Conservation (phyloP, 2,329 filamentous ascomycete genomes). For the Paecilomyces sp. region DNA sequence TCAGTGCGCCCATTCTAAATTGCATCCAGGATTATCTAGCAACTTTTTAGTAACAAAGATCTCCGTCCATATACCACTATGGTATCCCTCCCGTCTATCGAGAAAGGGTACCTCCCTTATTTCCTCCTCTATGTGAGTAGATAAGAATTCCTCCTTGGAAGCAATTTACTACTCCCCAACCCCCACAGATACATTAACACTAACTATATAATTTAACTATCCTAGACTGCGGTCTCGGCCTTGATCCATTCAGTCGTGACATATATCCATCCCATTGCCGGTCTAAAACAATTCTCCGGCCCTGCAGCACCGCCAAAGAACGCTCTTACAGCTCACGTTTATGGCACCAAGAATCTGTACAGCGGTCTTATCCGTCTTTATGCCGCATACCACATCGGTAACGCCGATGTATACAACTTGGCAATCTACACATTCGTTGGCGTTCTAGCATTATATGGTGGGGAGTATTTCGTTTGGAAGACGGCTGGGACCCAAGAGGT, state of each 20-base stretch:
- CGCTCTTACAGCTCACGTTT: constrained; percentile 25
- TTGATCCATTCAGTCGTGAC: constrained; percentile 18
- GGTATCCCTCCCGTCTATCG: constrained; percentile 3
- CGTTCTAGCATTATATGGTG: constrained; percentile 12
- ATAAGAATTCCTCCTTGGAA: neutral
- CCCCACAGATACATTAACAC: neutral
- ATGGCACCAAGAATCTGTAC: constrained; percentile 31
- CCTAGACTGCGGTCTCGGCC: constrained; percentile 15
- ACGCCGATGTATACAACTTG: constrained; percentile 25
- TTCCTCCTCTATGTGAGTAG: constrained; percentile 17
- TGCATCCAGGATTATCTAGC: neutral
- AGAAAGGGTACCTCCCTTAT: constrained; percentile 20
- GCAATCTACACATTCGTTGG: constrained; percentile 23
- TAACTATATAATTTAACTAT: neutral
- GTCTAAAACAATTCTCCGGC: constrained; percentile 22
- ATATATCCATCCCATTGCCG: constrained; percentile 15
- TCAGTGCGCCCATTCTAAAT: neutral
- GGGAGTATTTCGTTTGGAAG: constrained; percentile 3
- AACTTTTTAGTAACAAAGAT: neutral
- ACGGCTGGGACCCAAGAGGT: constrained; percentile 1
- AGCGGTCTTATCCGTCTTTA: constrained; percentile 26
- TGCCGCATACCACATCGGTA: constrained; percentile 27
- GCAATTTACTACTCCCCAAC: neutral
- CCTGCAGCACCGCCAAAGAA: constrained; percentile 16
- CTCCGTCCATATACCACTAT: neutral